Evolutionary conservation across 2,329 filamentous ascomycete species (phyloP), one percentile per base, ranked within the genome.

Genomic region (Fusarium euwallaceae): DNA sequence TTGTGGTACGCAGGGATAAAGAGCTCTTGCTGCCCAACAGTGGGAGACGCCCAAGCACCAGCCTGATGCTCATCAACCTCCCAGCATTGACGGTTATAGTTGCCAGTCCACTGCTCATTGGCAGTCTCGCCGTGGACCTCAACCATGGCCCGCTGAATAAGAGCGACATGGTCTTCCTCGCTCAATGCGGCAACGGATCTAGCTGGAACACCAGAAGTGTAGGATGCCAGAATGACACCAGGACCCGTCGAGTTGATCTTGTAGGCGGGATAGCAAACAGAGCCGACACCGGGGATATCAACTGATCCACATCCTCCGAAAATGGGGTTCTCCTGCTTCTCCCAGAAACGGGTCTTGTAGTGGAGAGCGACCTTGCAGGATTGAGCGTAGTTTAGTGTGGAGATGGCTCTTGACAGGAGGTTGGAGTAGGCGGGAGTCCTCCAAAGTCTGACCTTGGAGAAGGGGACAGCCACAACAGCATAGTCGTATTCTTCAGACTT

Each of bases 291-390:
- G 0, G 76, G 76, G 2, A 32, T 66, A 4, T 39, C 68, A 1
- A 73, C 20, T 0, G 62, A 55, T 4, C 87, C 88, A 76, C 92
- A 93, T 11, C 91, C 90, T 24, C 92, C 92, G 68, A 89, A 84
- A 80, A 94, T 94, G 5, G 87, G 87, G 41, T 83, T 82, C n/a
- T 83, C 80, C 58, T 82, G 82, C 66, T 86, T 83, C 78, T 90
- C 87, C 88, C 88, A 90, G 83, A 89, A 90, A 2, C 92, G 90
- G 0, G 91, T 90, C 73, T 88, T 85, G 84, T 92, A 94, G 6
- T 75, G 66, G 8, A 75, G 41, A 1, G 51, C 72, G 0, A 68
- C 61, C 2, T 75, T 89, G 84, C 86, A 84, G 0, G 81, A 76
- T 9, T 37, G 76, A 2, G 69, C 77, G 81, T 89, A 89, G 17